Conservation (phyloP, 2,329 filamentous ascomycete species). For the Dactylellina leptospora region DNA sequence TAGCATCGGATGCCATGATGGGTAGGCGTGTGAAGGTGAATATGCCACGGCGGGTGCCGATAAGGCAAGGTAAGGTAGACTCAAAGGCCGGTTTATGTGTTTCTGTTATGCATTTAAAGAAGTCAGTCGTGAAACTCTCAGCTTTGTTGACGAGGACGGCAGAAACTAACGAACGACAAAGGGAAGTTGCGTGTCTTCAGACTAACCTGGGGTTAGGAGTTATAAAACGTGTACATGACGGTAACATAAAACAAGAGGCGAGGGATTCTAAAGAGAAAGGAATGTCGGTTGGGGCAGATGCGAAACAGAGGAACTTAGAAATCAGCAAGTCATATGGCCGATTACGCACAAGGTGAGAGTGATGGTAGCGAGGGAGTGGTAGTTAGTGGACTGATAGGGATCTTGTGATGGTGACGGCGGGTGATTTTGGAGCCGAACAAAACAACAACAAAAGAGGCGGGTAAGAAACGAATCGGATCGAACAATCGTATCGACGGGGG, state of each 20-base stretch:
- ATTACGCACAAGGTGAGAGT: slow-evolving; percentile 8
- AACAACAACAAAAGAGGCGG: background rate
- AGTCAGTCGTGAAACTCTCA: slow-evolving; percentile 5
- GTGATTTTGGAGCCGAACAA: slow-evolving; percentile 7
- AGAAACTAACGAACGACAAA: background rate
- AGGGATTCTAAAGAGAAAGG: background rate
- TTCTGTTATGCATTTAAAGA: slow-evolving; percentile 6
- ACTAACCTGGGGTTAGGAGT: slow-evolving; percentile 13
- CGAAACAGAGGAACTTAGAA: slow-evolving; percentile 20
- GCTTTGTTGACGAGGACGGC: background rate
- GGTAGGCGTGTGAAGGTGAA: background rate
- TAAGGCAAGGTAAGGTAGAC: background rate
- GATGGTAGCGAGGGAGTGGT: slow-evolving; percentile 10
- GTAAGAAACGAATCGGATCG: background rate
- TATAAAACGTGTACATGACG: slow-evolving; percentile 17
- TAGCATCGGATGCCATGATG: slow-evolving; percentile 44
- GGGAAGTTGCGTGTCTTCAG: background rate
- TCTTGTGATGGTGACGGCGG: slow-evolving; percentile 39
- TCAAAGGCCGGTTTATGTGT: background rate
- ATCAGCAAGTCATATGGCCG: slow-evolving; percentile 42
- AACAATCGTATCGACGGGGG: slow-evolving; percentile 2
- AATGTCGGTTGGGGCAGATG: background rate
- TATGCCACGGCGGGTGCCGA: slow-evolving; percentile 1
- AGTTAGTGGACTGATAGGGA: slow-evolving; percentile 18
- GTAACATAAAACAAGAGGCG: background rate